phyloP scores from a whole-genome alignment of 495 filamentous ascomycete genomes.

The Xylaria telfairii region DNA sequence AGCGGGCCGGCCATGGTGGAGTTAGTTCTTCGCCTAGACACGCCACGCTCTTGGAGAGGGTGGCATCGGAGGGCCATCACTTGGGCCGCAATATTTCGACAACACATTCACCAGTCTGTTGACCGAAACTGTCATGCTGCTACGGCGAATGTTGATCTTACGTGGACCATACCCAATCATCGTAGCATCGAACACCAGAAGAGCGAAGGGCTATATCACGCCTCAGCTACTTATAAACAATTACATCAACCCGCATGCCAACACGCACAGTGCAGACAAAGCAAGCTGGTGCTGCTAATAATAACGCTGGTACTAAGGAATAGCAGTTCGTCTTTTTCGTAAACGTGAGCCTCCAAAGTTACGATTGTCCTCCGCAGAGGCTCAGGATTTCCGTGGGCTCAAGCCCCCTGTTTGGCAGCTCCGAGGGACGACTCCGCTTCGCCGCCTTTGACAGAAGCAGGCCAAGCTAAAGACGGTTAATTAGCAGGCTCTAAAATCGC shows the following conservation, averaged over 20 bases:
- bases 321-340: background rate
- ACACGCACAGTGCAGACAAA: background rate
- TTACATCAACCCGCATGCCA: constrained; percentile 15
- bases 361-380: background rate
- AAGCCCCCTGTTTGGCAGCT: constrained; percentile 1
- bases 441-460: constrained; percentile 25
- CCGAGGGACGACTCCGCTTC: constrained; percentile 24
- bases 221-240: background rate
- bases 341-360: background rate
- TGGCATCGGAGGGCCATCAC: constrained; percentile 25
- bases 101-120: constrained; percentile 20
- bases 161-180: constrained; percentile 12
- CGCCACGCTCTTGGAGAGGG: constrained; percentile 39
- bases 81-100: constrained; percentile 20
- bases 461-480: constrained; percentile 26
- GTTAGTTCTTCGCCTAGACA: constrained; percentile 32
- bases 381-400: constrained; percentile 8
- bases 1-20: constrained; percentile 32
- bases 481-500: constrained; percentile 1
- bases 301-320: background rate
- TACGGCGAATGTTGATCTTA: constrained; percentile 22
- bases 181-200: constrained; percentile 6
- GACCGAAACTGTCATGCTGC: constrained; percentile 19
- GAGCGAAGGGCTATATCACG: background rate
- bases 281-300: constrained; percentile 7